Conservation (phyloP, 2,329 filamentous ascomycete species). For the Basipetospora chlamydospora region DNA sequence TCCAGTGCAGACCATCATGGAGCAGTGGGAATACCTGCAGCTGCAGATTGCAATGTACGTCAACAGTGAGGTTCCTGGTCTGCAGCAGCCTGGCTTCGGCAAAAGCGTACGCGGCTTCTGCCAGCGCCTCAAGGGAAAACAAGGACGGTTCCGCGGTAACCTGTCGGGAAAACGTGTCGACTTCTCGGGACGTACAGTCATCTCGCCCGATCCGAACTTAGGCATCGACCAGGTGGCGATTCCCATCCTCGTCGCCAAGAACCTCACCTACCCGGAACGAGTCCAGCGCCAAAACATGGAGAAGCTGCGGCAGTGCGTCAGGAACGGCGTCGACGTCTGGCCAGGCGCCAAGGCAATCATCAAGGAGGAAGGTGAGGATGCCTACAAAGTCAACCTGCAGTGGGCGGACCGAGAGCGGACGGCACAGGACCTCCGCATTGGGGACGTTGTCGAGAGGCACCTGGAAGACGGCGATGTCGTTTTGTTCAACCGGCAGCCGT, state of each 20-base stretch:
- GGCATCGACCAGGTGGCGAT: slow-evolving; percentile 89
- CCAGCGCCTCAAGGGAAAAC: slow-evolving; percentile 90
- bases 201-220: slow-evolving; percentile 90
- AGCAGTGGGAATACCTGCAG: slow-evolving; percentile 96
- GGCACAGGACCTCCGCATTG: slow-evolving; percentile 62
- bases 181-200: slow-evolving; percentile 94
- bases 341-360: slow-evolving; percentile 77
- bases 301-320: slow-evolving; percentile 61
- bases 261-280: slow-evolving; percentile 86
- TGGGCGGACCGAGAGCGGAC: slow-evolving; percentile 56
- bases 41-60: slow-evolving; percentile 95
- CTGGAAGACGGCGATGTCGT: slow-evolving; percentile 92
- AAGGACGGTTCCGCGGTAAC: slow-evolving; percentile 93
- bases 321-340: slow-evolving; percentile 63
- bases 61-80: slow-evolving; percentile 85
- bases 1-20: slow-evolving; percentile 79
- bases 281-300: slow-evolving; percentile 75
- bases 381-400: slow-evolving; percentile 59
- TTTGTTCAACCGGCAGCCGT: slow-evolving; percentile 94
- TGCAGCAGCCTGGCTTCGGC: slow-evolving; percentile 76
- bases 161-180: slow-evolving; percentile 96
- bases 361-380: slow-evolving; percentile 50
- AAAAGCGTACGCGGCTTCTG: slow-evolving; percentile 89
- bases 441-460: slow-evolving; percentile 87
- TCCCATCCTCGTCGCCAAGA: slow-evolving; percentile 82